phyloP scores from a whole-genome alignment of 768 basidiomycete genomes.

The Pholiota molesta region DNA sequence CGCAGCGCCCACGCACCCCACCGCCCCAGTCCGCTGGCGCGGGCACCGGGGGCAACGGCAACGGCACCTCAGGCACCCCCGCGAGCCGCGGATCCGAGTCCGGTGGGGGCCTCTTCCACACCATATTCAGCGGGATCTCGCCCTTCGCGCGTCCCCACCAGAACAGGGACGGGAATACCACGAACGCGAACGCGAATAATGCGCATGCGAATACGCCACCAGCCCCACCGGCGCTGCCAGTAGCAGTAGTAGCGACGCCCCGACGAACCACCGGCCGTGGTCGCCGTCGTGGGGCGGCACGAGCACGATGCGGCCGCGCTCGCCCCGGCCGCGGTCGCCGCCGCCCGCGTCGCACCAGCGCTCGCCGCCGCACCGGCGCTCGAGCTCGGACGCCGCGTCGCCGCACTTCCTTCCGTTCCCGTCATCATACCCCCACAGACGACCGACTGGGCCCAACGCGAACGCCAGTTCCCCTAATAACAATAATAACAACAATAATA shows the following conservation, averaged over 20 bases:
- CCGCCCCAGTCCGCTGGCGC: neutral
- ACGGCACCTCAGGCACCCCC: neutral
- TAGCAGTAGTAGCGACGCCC: too few relatives aligned
- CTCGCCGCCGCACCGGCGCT: slow-evolving; percentile 32
- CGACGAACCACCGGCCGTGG: slow-evolving; percentile 6
- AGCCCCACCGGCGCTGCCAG: too few relatives aligned
- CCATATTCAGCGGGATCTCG: slow-evolving; percentile 34
- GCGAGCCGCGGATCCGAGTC: slow-evolving; percentile 16
- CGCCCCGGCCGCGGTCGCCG: slow-evolving; percentile 12
- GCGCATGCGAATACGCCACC: too few relatives aligned
- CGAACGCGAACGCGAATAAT: too few relatives aligned
- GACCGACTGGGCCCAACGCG: neutral
- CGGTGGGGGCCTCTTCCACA: slow-evolving; percentile 36
- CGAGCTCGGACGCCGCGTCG: slow-evolving; percentile 35
- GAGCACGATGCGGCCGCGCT: slow-evolving; percentile 1
- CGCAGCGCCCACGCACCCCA: neutral
- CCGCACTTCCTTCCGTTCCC: slow-evolving; percentile 19
- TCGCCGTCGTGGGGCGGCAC: neutral
- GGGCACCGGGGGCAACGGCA: neutral
- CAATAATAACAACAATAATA: neutral
- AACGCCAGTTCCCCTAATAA: neutral
- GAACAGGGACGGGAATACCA: slow-evolving; percentile 11
- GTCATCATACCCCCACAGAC: slow-evolving; percentile 12
- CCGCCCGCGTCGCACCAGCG: slow-evolving; percentile 1
- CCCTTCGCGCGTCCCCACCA: slow-evolving; percentile 17